Conservation (phyloP, 2,329 filamentous ascomycete species). For the Exutisphaerella laricina region DNA sequence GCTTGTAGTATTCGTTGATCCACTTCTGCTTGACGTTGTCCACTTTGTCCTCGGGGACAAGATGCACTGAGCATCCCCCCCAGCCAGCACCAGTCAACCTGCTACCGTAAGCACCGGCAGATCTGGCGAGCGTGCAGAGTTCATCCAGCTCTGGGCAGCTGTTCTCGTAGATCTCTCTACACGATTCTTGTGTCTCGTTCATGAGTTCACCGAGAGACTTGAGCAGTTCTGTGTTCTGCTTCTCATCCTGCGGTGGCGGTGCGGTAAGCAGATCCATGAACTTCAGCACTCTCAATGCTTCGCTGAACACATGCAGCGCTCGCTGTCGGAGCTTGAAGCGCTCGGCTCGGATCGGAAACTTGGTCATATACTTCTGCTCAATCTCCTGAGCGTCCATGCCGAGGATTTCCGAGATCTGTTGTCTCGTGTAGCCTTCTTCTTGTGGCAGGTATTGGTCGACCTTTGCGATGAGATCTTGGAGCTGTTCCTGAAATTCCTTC, state of each 20-base stretch:
- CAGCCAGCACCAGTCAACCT: conserved; percentile 89
- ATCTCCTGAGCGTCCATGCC: conserved; percentile 65
- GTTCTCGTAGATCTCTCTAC: conserved; percentile 82
- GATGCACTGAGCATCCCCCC: conserved; percentile 93
- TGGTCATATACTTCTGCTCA: conserved; percentile 72
- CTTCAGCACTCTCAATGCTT: conserved; percentile 76
- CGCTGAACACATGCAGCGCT: conserved; percentile 82
- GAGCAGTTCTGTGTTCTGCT: conserved; percentile 61
- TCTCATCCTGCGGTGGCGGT: conserved; percentile 41
- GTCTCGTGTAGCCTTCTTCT: conserved; percentile 79
- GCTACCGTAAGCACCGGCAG: conserved; percentile 76
- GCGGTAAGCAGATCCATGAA: conserved; percentile 70
- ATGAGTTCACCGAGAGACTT: conserved; percentile 70
- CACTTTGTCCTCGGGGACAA: conserved; percentile 79
- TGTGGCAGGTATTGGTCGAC: conserved; percentile 66
- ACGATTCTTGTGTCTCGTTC: conserved; percentile 85
- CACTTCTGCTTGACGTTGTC: conserved; percentile 70
- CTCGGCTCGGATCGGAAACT: conserved; percentile 83
- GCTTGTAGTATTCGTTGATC: conserved; percentile 75
- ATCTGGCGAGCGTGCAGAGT: conserved; percentile 72
- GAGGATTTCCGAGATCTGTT: conserved; percentile 72
- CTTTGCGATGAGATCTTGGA: conserved; percentile 65
- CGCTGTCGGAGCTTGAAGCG: conserved; percentile 83
- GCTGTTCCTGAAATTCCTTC: conserved; percentile 53
- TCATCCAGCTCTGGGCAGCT: conserved; percentile 89